These are phyloP conservation scores for Metschnikowia sp. DNA, from an alignment of 805 yeast species.

Conservation along the genomic window DNA sequence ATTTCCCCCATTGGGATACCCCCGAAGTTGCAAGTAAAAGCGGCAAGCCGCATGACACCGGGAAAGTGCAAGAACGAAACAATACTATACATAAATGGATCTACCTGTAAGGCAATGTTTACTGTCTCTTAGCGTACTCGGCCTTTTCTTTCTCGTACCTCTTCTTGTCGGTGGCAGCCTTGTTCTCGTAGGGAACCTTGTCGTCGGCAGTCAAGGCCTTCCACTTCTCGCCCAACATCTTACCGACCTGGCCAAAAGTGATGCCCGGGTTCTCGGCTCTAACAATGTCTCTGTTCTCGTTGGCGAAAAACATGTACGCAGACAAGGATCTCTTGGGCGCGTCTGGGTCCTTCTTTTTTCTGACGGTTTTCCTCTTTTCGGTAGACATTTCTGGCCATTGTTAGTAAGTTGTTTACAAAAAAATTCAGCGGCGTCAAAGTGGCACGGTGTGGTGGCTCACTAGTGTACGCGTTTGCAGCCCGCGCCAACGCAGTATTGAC, in stretches of 20 bases:
- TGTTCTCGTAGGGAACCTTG: slow-evolving; percentile 84
- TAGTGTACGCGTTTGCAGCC: neutral
- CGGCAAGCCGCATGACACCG: slow-evolving; percentile 10
- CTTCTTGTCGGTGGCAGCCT: slow-evolving; percentile 95
- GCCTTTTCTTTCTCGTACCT: slow-evolving; percentile 97
- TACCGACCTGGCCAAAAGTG: slow-evolving; percentile 93
- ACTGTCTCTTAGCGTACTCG: slow-evolving; percentile 55
- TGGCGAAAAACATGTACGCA: slow-evolving; percentile 98
- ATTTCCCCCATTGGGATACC: neutral
- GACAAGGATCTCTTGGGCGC: slow-evolving; percentile 99
- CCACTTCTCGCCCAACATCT: slow-evolving; percentile 94
- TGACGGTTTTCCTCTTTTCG: slow-evolving; percentile 42
- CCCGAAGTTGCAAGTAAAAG: slow-evolving; percentile 4
- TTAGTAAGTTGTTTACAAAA: slow-evolving; percentile 3
- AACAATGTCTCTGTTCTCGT: slow-evolving; percentile 93
- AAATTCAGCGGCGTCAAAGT: neutral
- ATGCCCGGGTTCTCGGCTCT: slow-evolving; percentile 95
- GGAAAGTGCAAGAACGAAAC: slow-evolving; percentile 10
- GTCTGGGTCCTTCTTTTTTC: slow-evolving; percentile 78
- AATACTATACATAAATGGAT: slow-evolving; percentile 12
- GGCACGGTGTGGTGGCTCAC: neutral
- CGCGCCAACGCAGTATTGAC: neutral
- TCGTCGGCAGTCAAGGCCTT: slow-evolving; percentile 81
- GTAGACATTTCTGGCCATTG: slow-evolving; percentile 20
- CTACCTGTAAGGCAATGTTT: slow-evolving; percentile 8